A percentile compares a stretch with the other conserved stretches of the same genome.
Conservation (phyloP, 2,329 filamentous ascomycete species). For the Diatrype stigma region DNA sequence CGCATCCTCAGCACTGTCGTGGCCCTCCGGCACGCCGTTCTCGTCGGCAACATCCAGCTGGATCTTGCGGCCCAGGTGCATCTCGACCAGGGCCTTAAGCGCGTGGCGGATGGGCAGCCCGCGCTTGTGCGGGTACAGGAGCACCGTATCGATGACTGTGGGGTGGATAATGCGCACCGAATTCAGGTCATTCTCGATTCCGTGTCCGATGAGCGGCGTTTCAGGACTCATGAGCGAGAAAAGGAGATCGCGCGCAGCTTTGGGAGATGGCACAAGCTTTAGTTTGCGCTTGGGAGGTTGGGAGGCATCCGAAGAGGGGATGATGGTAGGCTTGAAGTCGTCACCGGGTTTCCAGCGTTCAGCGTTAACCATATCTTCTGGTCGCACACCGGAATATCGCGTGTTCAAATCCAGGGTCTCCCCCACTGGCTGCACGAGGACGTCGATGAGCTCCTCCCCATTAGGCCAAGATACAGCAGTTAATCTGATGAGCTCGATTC, state of each 20-base stretch:
- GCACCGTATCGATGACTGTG: constrained; percentile 76
- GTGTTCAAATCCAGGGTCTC: constrained; percentile 89
- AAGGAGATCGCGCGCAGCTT: constrained; percentile 70
- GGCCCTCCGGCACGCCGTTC: constrained; percentile 51
- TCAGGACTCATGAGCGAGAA: constrained; percentile 69
- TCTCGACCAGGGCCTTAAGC: constrained; percentile 69
- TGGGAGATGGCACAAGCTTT: constrained; percentile 71
- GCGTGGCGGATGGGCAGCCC: constrained; percentile 75
- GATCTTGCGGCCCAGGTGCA: constrained; percentile 70
- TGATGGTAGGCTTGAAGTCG: constrained; percentile 21
- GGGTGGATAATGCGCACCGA: constrained; percentile 79
- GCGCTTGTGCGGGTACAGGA: constrained; percentile 74
- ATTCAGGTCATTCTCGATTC: constrained; percentile 93
- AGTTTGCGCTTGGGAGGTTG: constrained; percentile 42
- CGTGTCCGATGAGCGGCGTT: constrained; percentile 87
- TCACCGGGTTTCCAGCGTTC: constrained; percentile 44
- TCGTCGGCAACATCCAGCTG: constrained; percentile 59
- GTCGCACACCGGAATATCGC: constrained; percentile 80
- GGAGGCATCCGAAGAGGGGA: constrained; percentile 15
- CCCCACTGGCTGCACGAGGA: constrained; percentile 79
- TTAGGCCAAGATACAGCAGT: constrained; percentile 86
- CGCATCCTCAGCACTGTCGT: constrained; percentile 92
- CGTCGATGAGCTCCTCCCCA: constrained; percentile 71
- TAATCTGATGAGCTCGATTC: constrained; percentile 83
- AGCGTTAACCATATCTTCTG: constrained; percentile 70